A percentile compares a stretch with the other conserved stretches of the same genome.
phyloP scores from a whole-genome alignment of 352 stramenopile species.

The Pythium chondricola region DNA sequence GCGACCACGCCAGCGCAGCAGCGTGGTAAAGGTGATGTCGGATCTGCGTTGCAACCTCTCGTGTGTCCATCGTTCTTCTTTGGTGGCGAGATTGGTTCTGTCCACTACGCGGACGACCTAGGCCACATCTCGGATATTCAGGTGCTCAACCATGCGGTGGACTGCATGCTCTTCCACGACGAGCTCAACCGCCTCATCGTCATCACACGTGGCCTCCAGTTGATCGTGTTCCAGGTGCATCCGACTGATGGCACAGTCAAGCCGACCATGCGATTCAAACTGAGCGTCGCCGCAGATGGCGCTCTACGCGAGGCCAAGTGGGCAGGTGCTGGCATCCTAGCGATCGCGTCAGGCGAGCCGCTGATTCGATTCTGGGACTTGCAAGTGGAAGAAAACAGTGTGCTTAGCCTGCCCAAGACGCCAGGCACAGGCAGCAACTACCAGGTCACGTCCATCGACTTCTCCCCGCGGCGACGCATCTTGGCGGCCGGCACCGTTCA shows the following conservation, averaged over 20 bases:
- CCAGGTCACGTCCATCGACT: slow-evolving; percentile 82
- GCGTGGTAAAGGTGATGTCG: slow-evolving; percentile 19
- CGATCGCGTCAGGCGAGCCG: slow-evolving; percentile 83
- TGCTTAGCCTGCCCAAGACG: slow-evolving; percentile 71
- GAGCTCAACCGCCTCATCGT: slow-evolving; percentile 78
- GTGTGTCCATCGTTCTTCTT: slow-evolving; percentile 90
- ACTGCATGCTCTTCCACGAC: slow-evolving; percentile 88
- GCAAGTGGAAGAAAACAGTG: slow-evolving; percentile 88
- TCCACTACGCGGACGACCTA: slow-evolving; percentile 91
- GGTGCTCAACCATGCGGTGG: slow-evolving; percentile 77
- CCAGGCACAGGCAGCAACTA: slow-evolving; percentile 21
- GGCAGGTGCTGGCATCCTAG: slow-evolving; percentile 86
- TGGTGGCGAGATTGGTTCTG: slow-evolving; percentile 83
- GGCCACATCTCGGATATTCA: slow-evolving; percentile 90
- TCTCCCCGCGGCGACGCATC: slow-evolving; percentile 83
- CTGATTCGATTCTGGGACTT: slow-evolving; percentile 92
- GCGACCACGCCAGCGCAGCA: slow-evolving; percentile 30
- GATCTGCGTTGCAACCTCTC: slow-evolving; percentile 37
- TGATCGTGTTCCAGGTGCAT: slow-evolving; percentile 88
- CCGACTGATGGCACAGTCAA: slow-evolving; percentile 77
- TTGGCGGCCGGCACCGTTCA: slow-evolving; percentile 84
- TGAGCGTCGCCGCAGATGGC: slow-evolving; percentile 81
- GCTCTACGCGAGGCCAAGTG: slow-evolving; percentile 82
- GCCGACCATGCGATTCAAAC: slow-evolving; percentile 82
- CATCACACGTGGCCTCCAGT: slow-evolving; percentile 85